Conservation (phyloP, 179 eudicot genomes). For the Drosera spatulata region DNA sequence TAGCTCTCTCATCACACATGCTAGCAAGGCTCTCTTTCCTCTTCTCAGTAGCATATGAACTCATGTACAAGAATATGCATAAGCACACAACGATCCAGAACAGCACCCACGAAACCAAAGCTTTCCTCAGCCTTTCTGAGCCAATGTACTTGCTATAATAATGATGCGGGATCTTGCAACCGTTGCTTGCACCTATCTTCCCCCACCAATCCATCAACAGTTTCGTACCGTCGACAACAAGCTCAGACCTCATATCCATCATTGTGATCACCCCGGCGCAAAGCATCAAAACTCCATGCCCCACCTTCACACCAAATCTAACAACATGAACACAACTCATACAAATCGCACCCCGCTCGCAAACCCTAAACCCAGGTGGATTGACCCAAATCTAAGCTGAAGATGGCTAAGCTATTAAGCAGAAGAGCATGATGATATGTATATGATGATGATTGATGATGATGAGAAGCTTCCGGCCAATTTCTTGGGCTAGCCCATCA, state of each 20-base stretch:
- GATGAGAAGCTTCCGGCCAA: neutral
- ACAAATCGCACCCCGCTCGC: conserved; percentile 11
- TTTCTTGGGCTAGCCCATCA: conserved; percentile 2
- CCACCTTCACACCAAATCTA: conserved; percentile 64
- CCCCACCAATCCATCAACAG: conserved; percentile 41
- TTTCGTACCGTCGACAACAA: conserved; percentile 35
- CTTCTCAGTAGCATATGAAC: conserved; percentile 47
- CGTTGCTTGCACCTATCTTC: conserved; percentile 24
- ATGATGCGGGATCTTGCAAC: conserved; percentile 35
- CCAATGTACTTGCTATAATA: conserved; percentile 38
- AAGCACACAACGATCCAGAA: conserved; percentile 28
- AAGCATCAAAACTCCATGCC: conserved; percentile 48
- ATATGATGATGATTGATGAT: no score
- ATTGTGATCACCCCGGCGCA: conserved; percentile 54
- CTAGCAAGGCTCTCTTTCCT: conserved; percentile 69
- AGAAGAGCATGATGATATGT: no score
- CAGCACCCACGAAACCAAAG: conserved; percentile 37
- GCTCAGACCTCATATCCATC: conserved; percentile 43
- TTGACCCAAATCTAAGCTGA: no score
- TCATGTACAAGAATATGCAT: conserved; percentile 38
- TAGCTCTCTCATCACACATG: conserved; percentile 92
- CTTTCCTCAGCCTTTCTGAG: conserved; percentile 33
- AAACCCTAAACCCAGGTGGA: no score
- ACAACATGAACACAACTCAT: conserved; percentile 65
- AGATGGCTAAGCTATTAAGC: no score